Percentiles rank a stretch among this genome's conserved stretches.
phyloP scores from a whole-genome alignment of 148 eudicot genomes.

The Dysphania ambrosioides region DNA sequence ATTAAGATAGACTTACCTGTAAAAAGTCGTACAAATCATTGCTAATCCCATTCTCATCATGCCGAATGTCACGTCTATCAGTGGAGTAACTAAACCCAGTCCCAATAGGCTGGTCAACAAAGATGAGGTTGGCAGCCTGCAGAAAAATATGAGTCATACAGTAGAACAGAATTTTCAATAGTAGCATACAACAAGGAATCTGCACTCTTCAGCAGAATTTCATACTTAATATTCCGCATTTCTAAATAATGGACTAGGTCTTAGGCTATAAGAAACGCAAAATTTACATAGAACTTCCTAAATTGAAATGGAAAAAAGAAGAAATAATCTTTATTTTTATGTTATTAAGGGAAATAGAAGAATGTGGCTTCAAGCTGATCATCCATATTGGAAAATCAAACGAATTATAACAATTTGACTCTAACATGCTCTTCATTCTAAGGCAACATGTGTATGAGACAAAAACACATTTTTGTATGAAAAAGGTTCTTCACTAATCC shows the following conservation, averaged over 20 bases:
- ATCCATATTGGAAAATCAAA: not conserved
- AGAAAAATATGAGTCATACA: slow-evolving; percentile 7
- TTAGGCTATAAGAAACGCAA: not conserved
- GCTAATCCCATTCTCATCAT: slow-evolving; percentile 71
- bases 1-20: slow-evolving; percentile 38
- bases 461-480: not conserved
- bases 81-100: slow-evolving; percentile 84
- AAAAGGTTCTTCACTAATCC: not conserved
- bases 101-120: slow-evolving; percentile 87
- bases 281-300: not conserved
- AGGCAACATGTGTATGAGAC: not conserved
- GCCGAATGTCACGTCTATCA: slow-evolving; percentile 65
- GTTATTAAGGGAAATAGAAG: not conserved
- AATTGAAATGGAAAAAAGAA: not conserved
- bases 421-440: not conserved
- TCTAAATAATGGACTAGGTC: not conserved
- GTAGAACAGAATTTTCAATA: not conserved
- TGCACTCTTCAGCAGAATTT: not conserved
- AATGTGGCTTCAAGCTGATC: not conserved
- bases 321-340: no score
- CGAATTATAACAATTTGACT: not conserved
- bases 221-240: not conserved
- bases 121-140: slow-evolving; percentile 76
- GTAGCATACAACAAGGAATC: not conserved
- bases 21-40: slow-evolving; percentile 81